phyloP scores from a whole-genome alignment of 139 green algal genomes.

The Chlamydomonas schloesseri region DNA sequence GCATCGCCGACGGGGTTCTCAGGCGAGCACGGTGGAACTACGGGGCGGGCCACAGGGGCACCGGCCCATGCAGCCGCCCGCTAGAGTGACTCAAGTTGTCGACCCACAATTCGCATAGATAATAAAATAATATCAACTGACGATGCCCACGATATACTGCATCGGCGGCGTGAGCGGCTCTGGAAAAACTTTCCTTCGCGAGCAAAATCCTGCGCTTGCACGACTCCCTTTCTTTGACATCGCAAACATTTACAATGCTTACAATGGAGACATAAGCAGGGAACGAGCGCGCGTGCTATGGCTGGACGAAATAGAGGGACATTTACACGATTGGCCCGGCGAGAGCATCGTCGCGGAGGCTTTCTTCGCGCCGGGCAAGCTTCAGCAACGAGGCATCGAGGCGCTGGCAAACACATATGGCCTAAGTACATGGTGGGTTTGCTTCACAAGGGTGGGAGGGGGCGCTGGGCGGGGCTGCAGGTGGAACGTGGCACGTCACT shows the following conservation, averaged over 20 bases:
- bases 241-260: neutral
- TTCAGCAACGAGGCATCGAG: neutral
- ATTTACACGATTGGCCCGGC: neutral
- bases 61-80: too few relatives aligned
- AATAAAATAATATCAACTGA: too few relatives aligned
- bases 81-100: too few relatives aligned
- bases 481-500: too few relatives aligned
- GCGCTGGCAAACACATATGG: neutral
- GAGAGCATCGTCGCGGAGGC: neutral
- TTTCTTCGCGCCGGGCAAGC: constrained; percentile 2
- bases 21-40: too few relatives aligned
- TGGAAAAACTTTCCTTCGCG: neutral
- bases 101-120: too few relatives aligned
- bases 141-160: constrained; percentile 17
- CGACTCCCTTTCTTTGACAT: neutral
- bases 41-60: too few relatives aligned
- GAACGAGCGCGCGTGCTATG: neutral
- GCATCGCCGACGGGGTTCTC: too few relatives aligned
- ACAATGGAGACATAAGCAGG: neutral
- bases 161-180: constrained; percentile 3
- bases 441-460: too few relatives aligned
- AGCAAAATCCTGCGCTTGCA: neutral
- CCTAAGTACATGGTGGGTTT: too few relatives aligned
- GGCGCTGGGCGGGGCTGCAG: too few relatives aligned
- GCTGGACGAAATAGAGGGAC: neutral